Evolutionary conservation across 2,329 filamentous ascomycete species (phyloP), one percentile per base, ranked within the genome.

Genomic region (Colletotrichum liriopes): DNA sequence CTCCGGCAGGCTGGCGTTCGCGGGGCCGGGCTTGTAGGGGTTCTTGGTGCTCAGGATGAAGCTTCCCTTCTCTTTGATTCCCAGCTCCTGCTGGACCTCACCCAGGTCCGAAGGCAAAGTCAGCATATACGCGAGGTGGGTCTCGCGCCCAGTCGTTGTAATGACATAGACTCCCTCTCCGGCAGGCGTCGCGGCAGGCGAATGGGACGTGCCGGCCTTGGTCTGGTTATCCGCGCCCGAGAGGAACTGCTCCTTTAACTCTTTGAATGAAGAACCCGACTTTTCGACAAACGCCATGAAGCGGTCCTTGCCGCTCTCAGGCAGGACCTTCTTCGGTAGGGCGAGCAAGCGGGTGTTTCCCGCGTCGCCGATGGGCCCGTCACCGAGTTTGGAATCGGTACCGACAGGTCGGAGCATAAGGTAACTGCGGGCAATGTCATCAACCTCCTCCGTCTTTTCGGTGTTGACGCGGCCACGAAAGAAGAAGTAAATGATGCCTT

Each of bases 401-500:
- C 88, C 90, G 5, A 96, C 84, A 0, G 94, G 94, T 0, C 93
- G 90, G 5, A 98, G 87, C 18, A 97, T 88, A 77, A 98, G 91
- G 83, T 93, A 96, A 74, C 89, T 94, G 60, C 94, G 92, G 52
- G 93, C 90, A 60, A 97, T 88, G 64, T 98, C 94, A 51, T 88
- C 83, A 1, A 96, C 86, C 56, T 88, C 87, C 23, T 92, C 87
- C 0, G 94, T 92, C 8, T 93, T 87, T 5, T 94, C 89, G 35
- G 93, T 87, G 62, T 90, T 90, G 47, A 98, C 93, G 16, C 94
- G 91, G 9, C 91, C 91, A 23, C 95, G 92, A 77, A 93, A 92
- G 85, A 97, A 97, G 87, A 97, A 97, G 85, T 97, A 97, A 76
- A 98, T 91, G 76, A 96, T 89, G 4, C 95, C 95, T 78, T 96